A percentile compares a stretch with the other conserved stretches of the same genome.
These are phyloP conservation scores for Lathyrus aphaca DNA, from an alignment of 306 rosid genomes.

Conservation along the genomic window DNA sequence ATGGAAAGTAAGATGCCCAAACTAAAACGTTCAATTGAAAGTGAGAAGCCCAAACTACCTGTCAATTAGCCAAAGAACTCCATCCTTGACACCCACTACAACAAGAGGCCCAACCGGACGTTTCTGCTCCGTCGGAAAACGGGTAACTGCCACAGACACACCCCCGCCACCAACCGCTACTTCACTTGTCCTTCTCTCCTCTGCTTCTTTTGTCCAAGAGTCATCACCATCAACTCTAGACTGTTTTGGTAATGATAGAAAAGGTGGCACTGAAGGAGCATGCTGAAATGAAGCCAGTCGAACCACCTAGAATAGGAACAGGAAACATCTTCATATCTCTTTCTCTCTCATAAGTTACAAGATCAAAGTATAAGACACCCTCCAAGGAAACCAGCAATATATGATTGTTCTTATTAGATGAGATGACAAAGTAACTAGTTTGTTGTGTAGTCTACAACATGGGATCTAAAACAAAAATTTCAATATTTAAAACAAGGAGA, in stretches of 20 bases:
- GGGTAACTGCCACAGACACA: slow-evolving; percentile 93
- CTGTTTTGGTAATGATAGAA: slow-evolving; percentile 74
- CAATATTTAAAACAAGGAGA: slow-evolving; percentile 26
- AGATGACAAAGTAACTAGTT: slow-evolving; percentile 24
- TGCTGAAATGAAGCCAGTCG: slow-evolving; percentile 99
- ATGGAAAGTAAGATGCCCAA: slow-evolving; percentile 28
- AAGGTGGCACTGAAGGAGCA: slow-evolving; percentile 97
- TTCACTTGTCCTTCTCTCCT: slow-evolving; percentile 82
- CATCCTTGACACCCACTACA: slow-evolving; percentile 95
- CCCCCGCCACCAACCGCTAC: slow-evolving; percentile 99
- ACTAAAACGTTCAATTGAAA: slow-evolving; percentile 42
- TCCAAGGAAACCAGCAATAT: slow-evolving; percentile 22
- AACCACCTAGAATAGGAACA: slow-evolving; percentile 70
- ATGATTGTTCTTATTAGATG: slow-evolving; percentile 21
- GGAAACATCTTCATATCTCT: slow-evolving; percentile 8
- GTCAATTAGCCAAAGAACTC: slow-evolving; percentile 99
- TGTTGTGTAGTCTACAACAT: slow-evolving; percentile 2
- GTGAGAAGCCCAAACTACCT: slow-evolving; percentile 57
- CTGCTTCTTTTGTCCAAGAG: slow-evolving; percentile 56
- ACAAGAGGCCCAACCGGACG: slow-evolving; percentile 94
- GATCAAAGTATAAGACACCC: slow-evolving; percentile 9
- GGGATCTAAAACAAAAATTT: slow-evolving; percentile 11
- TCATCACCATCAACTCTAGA: slow-evolving; percentile 77
- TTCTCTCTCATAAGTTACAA: slow-evolving; percentile 5
- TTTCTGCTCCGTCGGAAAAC: slow-evolving; percentile 93